A percentile compares a stretch with the other conserved stretches of the same genome.
These are phyloP conservation scores for Pseudogymnoascus sp. DNA, from an alignment of 2,329 filamentous ascomycete species.

Conservation along the genomic window DNA sequence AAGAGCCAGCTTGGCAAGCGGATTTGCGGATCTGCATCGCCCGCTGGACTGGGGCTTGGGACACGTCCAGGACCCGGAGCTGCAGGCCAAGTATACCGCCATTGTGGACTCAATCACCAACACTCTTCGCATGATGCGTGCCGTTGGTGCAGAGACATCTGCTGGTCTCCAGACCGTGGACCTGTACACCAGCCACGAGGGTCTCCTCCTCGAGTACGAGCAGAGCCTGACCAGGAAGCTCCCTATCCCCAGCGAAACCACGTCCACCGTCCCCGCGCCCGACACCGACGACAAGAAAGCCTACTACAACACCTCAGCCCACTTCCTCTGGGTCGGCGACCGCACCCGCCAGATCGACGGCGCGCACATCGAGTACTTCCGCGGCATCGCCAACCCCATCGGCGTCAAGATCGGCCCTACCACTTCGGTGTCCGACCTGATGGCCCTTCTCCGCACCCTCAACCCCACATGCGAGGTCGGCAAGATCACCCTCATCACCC, in stretches of 20 bases:
- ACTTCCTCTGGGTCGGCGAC: slow-evolving; percentile 98
- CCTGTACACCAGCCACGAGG: slow-evolving; percentile 92
- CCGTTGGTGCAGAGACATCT: slow-evolving; percentile 80
- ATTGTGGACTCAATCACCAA: slow-evolving; percentile 85
- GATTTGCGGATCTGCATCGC: slow-evolving; percentile 87
- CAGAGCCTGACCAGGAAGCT: slow-evolving; percentile 74
- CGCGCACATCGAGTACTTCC: slow-evolving; percentile 95
- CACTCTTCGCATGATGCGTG: slow-evolving; percentile 87
- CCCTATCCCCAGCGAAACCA: slow-evolving; percentile 49
- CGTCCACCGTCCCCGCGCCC: slow-evolving; percentile 20
- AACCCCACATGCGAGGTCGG: slow-evolving; percentile 78
- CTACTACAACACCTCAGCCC: slow-evolving; percentile 90
- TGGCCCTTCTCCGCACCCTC: slow-evolving; percentile 72
- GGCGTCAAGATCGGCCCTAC: slow-evolving; percentile 93
- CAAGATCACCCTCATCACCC: slow-evolving; percentile 93
- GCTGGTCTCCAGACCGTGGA: slow-evolving; percentile 86
- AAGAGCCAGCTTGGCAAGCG: slow-evolving; percentile 72
- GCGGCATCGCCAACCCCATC: slow-evolving; percentile 90
- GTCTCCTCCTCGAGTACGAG: slow-evolving; percentile 89
- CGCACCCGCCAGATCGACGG: slow-evolving; percentile 89
- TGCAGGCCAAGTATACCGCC: slow-evolving; percentile 77
- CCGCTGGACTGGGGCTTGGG: slow-evolving; percentile 93
- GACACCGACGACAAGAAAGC: slow-evolving; percentile 39
- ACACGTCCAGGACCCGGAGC: slow-evolving; percentile 74
- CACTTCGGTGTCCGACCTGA: slow-evolving; percentile 69